A percentile compares a stretch with the other conserved stretches of the same genome.
Conservation (phyloP, 2,329 filamentous ascomycete genomes). For the Zopfia rhizophila region DNA sequence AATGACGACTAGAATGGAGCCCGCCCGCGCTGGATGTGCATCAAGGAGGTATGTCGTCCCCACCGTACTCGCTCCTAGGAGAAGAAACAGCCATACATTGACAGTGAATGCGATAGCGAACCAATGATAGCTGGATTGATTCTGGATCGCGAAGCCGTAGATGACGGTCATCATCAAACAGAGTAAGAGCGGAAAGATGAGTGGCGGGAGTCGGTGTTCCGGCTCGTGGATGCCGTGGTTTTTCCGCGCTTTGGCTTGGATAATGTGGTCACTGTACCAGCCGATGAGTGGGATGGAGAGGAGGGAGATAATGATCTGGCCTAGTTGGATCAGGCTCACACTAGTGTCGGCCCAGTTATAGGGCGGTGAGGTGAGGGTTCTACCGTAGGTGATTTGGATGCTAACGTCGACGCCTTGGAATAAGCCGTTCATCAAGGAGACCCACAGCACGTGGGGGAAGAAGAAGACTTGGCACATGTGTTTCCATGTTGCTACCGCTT, state of each 20-base stretch:
- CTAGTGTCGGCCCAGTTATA: constrained; percentile 17
- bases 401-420: constrained; percentile 15
- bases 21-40: constrained; percentile 15
- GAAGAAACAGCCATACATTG: constrained; percentile 17
- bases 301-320: constrained; percentile 38
- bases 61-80: constrained; percentile 19
- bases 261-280: constrained; percentile 41
- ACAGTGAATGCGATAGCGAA: constrained; percentile 18
- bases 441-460: constrained; percentile 21
- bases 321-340: constrained; percentile 18
- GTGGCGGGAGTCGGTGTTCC: constrained; percentile 49
- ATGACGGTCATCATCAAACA: constrained; percentile 27
- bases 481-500: constrained; percentile 15
- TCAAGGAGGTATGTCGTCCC: constrained; percentile 22
- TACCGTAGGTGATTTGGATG: constrained; percentile 17
- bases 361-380: constrained; percentile 8
- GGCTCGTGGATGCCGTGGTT: constrained; percentile 48
- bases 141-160: constrained; percentile 15
- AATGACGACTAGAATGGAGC: constrained; percentile 22
- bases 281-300: constrained; percentile 34
- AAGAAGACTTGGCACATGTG: constrained; percentile 20
- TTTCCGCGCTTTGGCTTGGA: constrained; percentile 37
- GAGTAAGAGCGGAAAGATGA: constrained; percentile 50
- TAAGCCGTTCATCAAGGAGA: constrained; percentile 20
- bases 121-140: constrained; percentile 15